Evolutionary conservation across 768 basidiomycete species (phyloP).

Genomic region (Pisolithus tinctorius): DNA sequence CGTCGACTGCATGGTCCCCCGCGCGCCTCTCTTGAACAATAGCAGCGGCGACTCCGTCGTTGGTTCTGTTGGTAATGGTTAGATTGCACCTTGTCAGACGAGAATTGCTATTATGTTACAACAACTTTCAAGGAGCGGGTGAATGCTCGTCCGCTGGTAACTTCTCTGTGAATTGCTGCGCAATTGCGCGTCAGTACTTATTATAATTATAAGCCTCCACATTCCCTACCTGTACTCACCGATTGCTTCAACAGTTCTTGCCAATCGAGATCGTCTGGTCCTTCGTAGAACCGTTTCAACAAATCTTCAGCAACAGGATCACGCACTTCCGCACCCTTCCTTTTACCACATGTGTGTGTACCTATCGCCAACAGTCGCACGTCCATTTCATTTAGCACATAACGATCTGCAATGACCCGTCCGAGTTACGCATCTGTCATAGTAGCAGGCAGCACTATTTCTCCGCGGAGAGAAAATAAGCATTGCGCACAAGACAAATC

Average conservation of each 20-base stretch:
- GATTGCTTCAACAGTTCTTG: conserved; percentile 62
- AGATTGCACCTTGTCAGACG: conserved; percentile 41
- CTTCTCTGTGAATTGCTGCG: conserved; percentile 17
- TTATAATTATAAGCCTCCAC: background rate
- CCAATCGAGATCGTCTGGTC: conserved; percentile 72
- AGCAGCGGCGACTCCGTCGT: conserved; percentile 39
- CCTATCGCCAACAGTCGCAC: conserved; percentile 75
- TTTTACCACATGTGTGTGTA: conserved; percentile 9
- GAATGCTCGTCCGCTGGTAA: conserved; percentile 32
- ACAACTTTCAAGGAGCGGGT: conserved; percentile 63
- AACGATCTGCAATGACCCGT: conserved; percentile 26
- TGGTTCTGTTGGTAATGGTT: conserved; percentile 67
- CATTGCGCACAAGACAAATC: conserved; percentile 77
- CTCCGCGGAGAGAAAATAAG: conserved; percentile 84
- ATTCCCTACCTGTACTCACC: conserved; percentile 1
- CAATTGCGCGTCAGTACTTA: background rate
- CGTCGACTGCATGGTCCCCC: conserved; percentile 62
- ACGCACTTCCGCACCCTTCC: conserved; percentile 3
- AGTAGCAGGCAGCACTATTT: conserved; percentile 68
- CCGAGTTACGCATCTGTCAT: conserved; percentile 30
- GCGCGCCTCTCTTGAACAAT: conserved; percentile 59
- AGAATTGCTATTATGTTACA: conserved; percentile 52
- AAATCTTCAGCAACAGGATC: conserved; percentile 31
- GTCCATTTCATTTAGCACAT: conserved; percentile 68
- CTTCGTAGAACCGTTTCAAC: conserved; percentile 69